Percentiles rank a stretch among this genome's conserved stretches.
phyloP scores from a whole-genome alignment of 225 moss, liverwort and hornwort species.

The Antitrichia curtipendula region DNA sequence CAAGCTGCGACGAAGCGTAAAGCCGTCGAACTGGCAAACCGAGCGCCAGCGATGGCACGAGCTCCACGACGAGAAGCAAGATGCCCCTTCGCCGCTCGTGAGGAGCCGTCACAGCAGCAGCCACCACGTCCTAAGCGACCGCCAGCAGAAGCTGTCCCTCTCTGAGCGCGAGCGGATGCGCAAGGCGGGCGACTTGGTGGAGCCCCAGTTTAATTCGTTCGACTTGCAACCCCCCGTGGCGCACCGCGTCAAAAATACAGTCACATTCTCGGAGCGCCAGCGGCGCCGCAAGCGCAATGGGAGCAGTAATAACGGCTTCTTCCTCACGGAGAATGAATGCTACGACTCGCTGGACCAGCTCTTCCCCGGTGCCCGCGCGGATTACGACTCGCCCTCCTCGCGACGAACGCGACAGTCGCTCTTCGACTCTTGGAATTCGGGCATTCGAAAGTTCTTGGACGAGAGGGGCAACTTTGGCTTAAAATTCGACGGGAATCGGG shows the following conservation, averaged over 20 bases:
- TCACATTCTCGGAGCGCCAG: slow-evolving; percentile 75
- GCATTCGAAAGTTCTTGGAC: slow-evolving; percentile 10
- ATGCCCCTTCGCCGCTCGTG: slow-evolving; percentile 1
- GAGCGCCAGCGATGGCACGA: slow-evolving; percentile 48
- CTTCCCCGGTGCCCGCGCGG: slow-evolving; percentile 57
- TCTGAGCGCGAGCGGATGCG: slow-evolving; percentile 56
- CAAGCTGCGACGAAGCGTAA: slow-evolving; percentile 33
- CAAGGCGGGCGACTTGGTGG: slow-evolving; percentile 39
- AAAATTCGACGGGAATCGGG: neutral
- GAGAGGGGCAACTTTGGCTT: neutral
- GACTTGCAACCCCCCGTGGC: slow-evolving; percentile 48
- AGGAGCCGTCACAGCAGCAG: neutral
- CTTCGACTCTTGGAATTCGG: slow-evolving; percentile 31
- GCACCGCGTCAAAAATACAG: slow-evolving; percentile 36
- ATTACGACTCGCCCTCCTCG: slow-evolving; percentile 13
- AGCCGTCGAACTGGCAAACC: slow-evolving; percentile 38
- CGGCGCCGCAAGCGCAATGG: slow-evolving; percentile 38
- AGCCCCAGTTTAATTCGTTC: slow-evolving; percentile 51
- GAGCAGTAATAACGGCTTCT: slow-evolving; percentile 1
- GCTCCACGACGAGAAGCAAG: slow-evolving; percentile 5
- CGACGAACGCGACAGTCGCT: slow-evolving; percentile 15
- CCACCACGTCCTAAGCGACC: neutral
- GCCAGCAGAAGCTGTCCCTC: neutral
- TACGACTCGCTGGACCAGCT: slow-evolving; percentile 72
- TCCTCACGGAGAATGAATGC: slow-evolving; percentile 34